These are phyloP conservation scores for Telfairia occidentalis DNA, from an alignment of 331 rosid genomes.

Conservation along the genomic window DNA sequence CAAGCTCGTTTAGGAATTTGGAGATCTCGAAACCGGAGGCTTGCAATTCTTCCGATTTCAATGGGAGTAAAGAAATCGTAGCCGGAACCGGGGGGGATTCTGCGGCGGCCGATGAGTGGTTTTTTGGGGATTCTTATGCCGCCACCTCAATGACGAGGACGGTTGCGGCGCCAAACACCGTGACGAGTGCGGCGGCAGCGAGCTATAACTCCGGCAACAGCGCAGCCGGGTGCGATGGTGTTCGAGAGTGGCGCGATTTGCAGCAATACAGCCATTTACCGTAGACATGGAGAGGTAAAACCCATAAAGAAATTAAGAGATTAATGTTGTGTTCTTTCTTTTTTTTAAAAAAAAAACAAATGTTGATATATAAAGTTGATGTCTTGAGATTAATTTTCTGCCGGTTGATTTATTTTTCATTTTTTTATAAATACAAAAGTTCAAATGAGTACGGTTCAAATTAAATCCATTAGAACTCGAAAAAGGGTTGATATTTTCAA, in stretches of 20 bases:
- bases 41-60: background rate
- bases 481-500: too few relatives aligned
- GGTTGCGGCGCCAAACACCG: background rate
- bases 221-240: conserved; percentile 49
- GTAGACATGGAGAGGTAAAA: conserved; percentile 28
- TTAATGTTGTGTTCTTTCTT: background rate
- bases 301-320: conserved; percentile 19
- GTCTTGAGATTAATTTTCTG: background rate
- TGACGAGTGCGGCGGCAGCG: background rate
- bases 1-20: conserved; percentile 53
- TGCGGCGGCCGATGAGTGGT: conserved; percentile 47
- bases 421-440: too few relatives aligned
- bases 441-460: too few relatives aligned
- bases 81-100: conserved; percentile 24
- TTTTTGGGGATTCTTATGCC: conserved; percentile 55
- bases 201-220: conserved; percentile 28
- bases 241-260: conserved; percentile 58
- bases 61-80: conserved; percentile 26
- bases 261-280: conserved; percentile 60
- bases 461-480: too few relatives aligned
- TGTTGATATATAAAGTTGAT: background rate
- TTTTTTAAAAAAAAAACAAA: background rate
- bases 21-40: conserved; percentile 36
- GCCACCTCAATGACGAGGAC: conserved; percentile 31
- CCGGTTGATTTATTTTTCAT: background rate